Evolutionary conservation across 2,329 filamentous ascomycete genomes (phyloP), one percentile per base, ranked within the genome.

Genomic region (Trichoderma sp.): DNA sequence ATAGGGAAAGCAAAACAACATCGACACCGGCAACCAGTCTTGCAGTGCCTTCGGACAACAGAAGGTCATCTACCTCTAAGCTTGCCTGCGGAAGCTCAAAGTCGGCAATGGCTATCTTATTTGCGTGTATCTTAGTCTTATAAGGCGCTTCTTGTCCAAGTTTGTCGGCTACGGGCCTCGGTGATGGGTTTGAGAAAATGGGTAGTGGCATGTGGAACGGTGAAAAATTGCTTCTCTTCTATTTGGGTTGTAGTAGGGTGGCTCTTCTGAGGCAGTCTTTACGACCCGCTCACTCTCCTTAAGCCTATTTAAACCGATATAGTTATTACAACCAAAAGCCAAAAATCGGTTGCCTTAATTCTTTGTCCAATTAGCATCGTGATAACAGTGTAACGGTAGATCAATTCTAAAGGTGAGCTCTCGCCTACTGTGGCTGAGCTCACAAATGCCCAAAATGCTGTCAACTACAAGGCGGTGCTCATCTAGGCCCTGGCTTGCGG

Each of bases 41-140:
- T 63, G 60, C 60, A 63, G 34, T 43, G 60, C 60, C 60, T 63
- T 63, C 24, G 60, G 60, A 63, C 14, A 28, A 14, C 60, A 63
- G 36, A 63, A 43, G n/a, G 60, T 63, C 18, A 11, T 63, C 12
- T 63, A 28, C 24, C 3, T n/a, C 24, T 63, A 63, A 63, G n/a
- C 15, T 63, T 43, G 60, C 24, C 8, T 30, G 15, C 9, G 4
- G 36, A 14, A 7, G 24, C 24, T 39, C 36, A 8, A 63, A 14
- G 21, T 28, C 24, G 36, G 24, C 24, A 30, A 58, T 58, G 56
- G 30, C 34, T 9, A 21, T 63, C 60, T 28, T 47, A 43, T 63
- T 43, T 15, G 24, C 24, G 4, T 28, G 60, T 28, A 18, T 63
- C 26, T 12, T 63, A 26, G 21, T 14, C 60, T 43, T 26, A 21